Conservation (phyloP, 2,329 filamentous ascomycete genomes). For the Arthroderma sp. region DNA sequence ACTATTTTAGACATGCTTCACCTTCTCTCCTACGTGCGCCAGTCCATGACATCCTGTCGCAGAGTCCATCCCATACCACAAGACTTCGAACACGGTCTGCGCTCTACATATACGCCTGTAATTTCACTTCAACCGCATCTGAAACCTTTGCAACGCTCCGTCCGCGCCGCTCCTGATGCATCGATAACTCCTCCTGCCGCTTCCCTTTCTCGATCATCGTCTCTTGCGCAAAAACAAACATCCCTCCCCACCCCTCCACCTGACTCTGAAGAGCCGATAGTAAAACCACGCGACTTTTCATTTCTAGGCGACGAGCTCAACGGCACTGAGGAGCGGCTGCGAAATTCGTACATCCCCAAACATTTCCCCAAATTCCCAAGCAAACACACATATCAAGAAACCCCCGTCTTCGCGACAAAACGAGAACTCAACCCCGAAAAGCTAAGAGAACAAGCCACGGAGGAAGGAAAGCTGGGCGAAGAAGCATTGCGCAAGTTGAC, state of each 20-base stretch:
- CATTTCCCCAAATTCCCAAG: slow-evolving; percentile 52
- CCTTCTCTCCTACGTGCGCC: slow-evolving; percentile 40
- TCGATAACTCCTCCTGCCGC: slow-evolving; percentile 11
- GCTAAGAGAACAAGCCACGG: slow-evolving; percentile 49
- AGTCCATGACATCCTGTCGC: slow-evolving; percentile 45
- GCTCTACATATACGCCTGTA: slow-evolving; percentile 16
- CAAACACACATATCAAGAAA: slow-evolving; percentile 50
- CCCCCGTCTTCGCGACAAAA: slow-evolving; percentile 41
- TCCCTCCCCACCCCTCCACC: slow-evolving; percentile 27
- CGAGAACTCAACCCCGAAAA: slow-evolving; percentile 47
- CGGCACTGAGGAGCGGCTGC: slow-evolving; percentile 33
- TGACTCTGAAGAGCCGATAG: slow-evolving; percentile 19
- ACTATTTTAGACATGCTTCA: slow-evolving; percentile 38
- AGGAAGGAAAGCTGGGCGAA: slow-evolving; percentile 53
- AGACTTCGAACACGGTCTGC: slow-evolving; percentile 42
- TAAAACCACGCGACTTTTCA: slow-evolving; percentile 17
- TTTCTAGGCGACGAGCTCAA: slow-evolving; percentile 42
- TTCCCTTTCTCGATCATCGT: slow-evolving; percentile 23
- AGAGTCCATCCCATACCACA: slow-evolving; percentile 43
- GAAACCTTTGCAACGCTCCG: slow-evolving; percentile 15
- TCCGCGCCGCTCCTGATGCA: slow-evolving; percentile 11
- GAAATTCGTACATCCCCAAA: slow-evolving; percentile 41
- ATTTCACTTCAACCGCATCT: slow-evolving; percentile 24
- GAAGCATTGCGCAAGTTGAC: slow-evolving; percentile 50
- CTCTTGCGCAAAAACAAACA: slow-evolving; percentile 21